Evolutionary conservation across 805 yeast species (phyloP).

Genomic region (Blastobotrys muscicola): DNA sequence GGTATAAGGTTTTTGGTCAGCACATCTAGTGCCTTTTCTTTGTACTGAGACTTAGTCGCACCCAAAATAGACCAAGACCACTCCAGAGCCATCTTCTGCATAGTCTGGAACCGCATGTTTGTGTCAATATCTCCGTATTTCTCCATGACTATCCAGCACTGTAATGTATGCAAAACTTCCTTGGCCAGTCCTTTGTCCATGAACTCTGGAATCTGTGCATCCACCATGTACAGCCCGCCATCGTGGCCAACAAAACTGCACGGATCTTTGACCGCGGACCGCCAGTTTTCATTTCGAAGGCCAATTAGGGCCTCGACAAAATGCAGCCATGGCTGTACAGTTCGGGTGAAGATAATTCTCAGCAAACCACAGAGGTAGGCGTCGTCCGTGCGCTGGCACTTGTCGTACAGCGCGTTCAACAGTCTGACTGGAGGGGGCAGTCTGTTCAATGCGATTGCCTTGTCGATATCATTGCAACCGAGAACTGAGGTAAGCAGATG

Average conservation of each 20-base stretch:
- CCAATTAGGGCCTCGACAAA: constrained; percentile 1
- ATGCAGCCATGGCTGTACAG: constrained; percentile 1
- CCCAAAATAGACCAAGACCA: constrained; percentile 2
- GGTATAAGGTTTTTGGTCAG: background rate
- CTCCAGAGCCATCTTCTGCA: background rate
- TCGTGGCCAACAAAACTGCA: background rate
- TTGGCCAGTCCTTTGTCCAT: background rate
- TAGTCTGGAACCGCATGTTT: background rate
- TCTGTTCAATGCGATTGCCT: constrained; percentile 2
- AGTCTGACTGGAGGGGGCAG: constrained; percentile 1
- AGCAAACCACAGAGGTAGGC: constrained; percentile 1
- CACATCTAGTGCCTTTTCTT: background rate
- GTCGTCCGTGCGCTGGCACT: background rate
- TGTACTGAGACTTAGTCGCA: background rate
- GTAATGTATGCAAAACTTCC: background rate
- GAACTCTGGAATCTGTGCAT: constrained; percentile 1
- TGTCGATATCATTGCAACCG: constrained; percentile 3
- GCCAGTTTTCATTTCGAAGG: constrained; percentile 1
- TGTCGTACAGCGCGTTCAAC: constrained; percentile 1
- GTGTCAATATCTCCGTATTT: constrained; percentile 1
- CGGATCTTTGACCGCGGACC: background rate
- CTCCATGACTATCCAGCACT: background rate
- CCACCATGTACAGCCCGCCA: background rate
- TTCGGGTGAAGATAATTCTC: background rate
- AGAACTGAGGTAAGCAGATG: constrained; percentile 1